These are phyloP conservation scores for Alternaria arborescens DNA, from an alignment of 2,329 filamentous ascomycete genomes.

Conservation along the genomic window DNA sequence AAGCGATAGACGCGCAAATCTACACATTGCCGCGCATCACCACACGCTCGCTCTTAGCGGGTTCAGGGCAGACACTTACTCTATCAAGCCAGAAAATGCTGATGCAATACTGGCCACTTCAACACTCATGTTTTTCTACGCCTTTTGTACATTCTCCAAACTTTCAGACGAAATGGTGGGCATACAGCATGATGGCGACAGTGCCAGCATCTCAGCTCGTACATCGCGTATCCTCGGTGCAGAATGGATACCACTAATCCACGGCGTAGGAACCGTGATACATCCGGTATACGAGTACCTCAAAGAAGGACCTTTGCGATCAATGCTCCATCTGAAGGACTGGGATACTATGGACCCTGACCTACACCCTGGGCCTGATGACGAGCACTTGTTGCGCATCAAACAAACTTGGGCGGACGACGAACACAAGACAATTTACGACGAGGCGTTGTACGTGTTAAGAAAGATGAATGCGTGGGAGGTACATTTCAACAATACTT, in stretches of 20 bases:
- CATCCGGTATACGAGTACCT: constrained; percentile 16
- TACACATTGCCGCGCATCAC: constrained; percentile 20
- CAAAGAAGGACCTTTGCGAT: constrained; percentile 20
- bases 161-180: constrained; percentile 16
- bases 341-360: constrained; percentile 24
- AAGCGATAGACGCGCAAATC: not conserved
- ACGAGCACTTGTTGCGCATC: constrained; percentile 16
- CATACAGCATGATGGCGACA: not conserved
- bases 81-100: constrained; percentile 12
- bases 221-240: constrained; percentile 26
- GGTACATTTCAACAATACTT: constrained; percentile 13
- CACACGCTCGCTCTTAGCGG: constrained; percentile 21
- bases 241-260: constrained; percentile 32
- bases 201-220: not conserved
- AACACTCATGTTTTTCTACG: constrained; percentile 24
- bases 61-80: constrained; percentile 18
- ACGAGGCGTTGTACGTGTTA: constrained; percentile 18
- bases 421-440: constrained; percentile 17
- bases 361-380: constrained; percentile 5
- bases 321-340: constrained; percentile 20
- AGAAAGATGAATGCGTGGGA: constrained; percentile 23
- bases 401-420: constrained; percentile 18
- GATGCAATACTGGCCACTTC: constrained; percentile 27
- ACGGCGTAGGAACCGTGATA: constrained; percentile 22
- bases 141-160: constrained; percentile 28